Evolutionary conservation across 2,329 filamentous ascomycete genomes (phyloP), one percentile per base, ranked within the genome.

Genomic region (Alternaria dauci): DNA sequence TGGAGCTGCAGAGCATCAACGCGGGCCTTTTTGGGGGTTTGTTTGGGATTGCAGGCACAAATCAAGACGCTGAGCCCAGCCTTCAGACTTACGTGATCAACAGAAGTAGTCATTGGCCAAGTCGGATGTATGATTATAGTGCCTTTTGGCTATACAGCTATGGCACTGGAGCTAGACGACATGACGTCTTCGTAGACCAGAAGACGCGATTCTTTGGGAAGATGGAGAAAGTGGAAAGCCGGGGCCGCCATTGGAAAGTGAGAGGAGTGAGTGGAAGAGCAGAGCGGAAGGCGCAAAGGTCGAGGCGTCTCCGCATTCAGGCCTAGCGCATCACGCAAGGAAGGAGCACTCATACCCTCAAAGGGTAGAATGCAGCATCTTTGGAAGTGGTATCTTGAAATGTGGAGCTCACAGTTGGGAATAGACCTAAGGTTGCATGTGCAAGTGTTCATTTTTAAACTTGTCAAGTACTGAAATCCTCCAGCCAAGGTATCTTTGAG

Each of bases 401-500:
- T 23, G 18, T 42, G 8, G 18, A 23, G 5, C 11, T 42, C 18
- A 23, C 14, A 14, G 32, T 36, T 5, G 14, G 12, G 4, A 7
- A 16, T 14, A 36, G 32, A 36, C 12, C 14, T 16, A 12, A 36
- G 28, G 28, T 32, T 25, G 8, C 16, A n/a, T 26, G 20, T 50
- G 16, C 46, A 38, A 38, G 26, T 2, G 8, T 50, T n/a, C 14
- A 36, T 50, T 38, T 8, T 23, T 25, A 36, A 38, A 36, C 6
- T 36, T 50, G 30, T 38, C 46, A 26, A 50, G 46, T 32, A 42
- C 14, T 42, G 20, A 50, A 50, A 36, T 50, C 32, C 32, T 50
- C 47, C 51, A 23, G 65, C 66, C 68, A 61, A 73, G 72, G 72
- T 75, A 74, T 74, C 71, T 65, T 60, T 65, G 56, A 63, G 52